These are phyloP conservation scores for Globisporangium cederbergense DNA, from an alignment of 352 stramenopile species.

Conservation along the genomic window DNA sequence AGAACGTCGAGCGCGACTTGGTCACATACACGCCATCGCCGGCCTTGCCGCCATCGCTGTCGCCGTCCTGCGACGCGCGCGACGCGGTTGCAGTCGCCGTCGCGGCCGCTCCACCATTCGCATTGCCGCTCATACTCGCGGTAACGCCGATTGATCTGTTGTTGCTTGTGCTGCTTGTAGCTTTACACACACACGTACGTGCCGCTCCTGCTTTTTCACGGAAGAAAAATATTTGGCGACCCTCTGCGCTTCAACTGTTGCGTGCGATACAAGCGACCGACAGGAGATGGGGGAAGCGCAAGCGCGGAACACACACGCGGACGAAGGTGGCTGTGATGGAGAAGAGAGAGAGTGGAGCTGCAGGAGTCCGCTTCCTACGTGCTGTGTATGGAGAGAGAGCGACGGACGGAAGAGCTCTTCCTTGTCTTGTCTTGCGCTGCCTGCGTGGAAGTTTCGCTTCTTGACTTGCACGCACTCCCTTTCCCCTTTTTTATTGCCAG, in stretches of 20 bases:
- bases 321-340: not conserved
- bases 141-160: not conserved
- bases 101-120: not conserved
- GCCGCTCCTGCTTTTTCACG: not conserved
- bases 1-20: slow-evolving; percentile 81
- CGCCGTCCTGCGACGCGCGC: slow-evolving; percentile 11
- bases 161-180: not conserved
- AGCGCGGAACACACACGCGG: not conserved
- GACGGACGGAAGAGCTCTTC: not conserved
- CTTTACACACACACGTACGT: slow-evolving; percentile 9
- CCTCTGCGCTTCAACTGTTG: not conserved
- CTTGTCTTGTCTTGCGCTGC: not conserved
- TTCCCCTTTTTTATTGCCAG: not conserved
- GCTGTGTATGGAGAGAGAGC: not conserved
- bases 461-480: not conserved
- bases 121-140: slow-evolving; percentile 6
- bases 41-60: slow-evolving; percentile 15
- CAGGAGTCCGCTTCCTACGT: not conserved
- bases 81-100: not conserved
- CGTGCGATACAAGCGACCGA: not conserved
- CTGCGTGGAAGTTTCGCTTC: not conserved
- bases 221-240: not conserved
- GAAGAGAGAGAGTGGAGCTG: not conserved
- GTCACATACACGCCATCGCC: slow-evolving; percentile 83
- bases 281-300: not conserved